Conservation (phyloP, 108 stramenopile species). For the Cylindrotheca fusiformis region DNA sequence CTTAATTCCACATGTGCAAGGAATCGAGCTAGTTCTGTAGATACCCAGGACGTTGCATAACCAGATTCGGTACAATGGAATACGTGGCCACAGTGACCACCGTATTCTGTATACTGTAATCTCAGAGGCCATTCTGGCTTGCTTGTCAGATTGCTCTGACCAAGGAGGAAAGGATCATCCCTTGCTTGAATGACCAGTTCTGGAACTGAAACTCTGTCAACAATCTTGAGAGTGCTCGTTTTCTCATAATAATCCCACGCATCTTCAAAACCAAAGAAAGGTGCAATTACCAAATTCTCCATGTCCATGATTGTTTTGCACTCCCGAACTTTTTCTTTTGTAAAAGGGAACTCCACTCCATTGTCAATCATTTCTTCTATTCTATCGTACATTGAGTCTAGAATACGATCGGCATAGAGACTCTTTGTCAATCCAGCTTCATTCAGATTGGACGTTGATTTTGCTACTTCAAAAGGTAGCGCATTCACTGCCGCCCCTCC, state of each 20-base stretch:
- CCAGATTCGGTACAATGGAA: conserved; percentile 13
- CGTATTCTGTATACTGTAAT: conserved; percentile 37
- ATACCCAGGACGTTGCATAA: conserved; percentile 27
- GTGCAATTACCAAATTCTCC: conserved; percentile 67
- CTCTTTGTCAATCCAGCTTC: conserved; percentile 53
- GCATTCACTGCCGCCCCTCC: conserved; percentile 81
- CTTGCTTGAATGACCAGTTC: conserved; percentile 61
- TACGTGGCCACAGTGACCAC: conserved; percentile 71
- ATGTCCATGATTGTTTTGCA: conserved; percentile 67
- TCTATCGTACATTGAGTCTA: conserved; percentile 37
- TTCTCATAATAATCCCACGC: conserved; percentile 77
- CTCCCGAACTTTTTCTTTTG: conserved; percentile 27
- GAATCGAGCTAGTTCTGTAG: conserved; percentile 54
- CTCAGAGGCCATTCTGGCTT: conserved; percentile 5
- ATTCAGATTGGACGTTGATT: conserved; percentile 48
- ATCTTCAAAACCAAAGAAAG: conserved; percentile 68
- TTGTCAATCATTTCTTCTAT: conserved; percentile 32
- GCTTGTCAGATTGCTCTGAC: conserved; percentile 23
- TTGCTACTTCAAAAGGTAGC: conserved; percentile 74
- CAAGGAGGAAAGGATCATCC: conserved; percentile 83
- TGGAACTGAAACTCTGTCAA: conserved; percentile 65
- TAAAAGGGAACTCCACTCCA: conserved; percentile 22
- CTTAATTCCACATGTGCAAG: conserved; percentile 44
- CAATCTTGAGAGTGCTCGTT: conserved; percentile 40
- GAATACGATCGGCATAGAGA: conserved; percentile 54